Evolutionary conservation across 179 eudicot species (phyloP).

Genomic region (Patellifolia procumbens): DNA sequence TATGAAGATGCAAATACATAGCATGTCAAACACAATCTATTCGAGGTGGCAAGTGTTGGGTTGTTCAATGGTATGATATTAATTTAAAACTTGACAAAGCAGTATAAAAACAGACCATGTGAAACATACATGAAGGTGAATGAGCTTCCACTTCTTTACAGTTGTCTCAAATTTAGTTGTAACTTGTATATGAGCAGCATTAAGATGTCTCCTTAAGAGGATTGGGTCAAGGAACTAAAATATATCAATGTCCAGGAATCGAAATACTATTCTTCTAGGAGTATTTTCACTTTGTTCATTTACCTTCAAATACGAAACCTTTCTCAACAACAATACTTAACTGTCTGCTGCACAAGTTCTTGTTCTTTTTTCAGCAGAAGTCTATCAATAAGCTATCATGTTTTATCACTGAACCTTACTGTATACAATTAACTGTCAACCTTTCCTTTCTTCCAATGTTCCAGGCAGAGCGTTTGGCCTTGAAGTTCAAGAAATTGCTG

Average conservation of each 20-base stretch:
- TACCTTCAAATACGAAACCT: not conserved
- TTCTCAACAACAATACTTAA: not conserved
- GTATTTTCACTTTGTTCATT: not conserved
- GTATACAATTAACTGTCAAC: not conserved
- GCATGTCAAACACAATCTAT: no score
- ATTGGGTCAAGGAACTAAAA: no score
- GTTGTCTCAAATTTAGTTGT: no score
- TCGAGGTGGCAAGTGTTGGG: no score
- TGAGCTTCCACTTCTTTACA: no score
- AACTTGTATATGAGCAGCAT: no score
- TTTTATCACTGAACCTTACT: not conserved
- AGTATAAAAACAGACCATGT: not conserved
- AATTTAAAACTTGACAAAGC: not conserved
- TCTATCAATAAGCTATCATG: not conserved
- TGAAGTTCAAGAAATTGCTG: conserved; percentile 36
- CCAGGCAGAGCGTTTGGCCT: conserved; percentile 39
- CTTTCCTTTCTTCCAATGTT: not conserved
- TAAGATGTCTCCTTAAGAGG: no score
- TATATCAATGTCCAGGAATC: no score
- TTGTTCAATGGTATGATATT: no score
- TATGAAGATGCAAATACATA: no score
- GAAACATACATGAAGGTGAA: not conserved
- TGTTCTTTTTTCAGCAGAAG: not conserved
- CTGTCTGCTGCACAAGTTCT: not conserved
- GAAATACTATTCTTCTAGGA: no score